These are phyloP conservation scores for Hypoxylon crocopeplum DNA, from an alignment of 495 filamentous ascomycete species.

Conservation along the genomic window DNA sequence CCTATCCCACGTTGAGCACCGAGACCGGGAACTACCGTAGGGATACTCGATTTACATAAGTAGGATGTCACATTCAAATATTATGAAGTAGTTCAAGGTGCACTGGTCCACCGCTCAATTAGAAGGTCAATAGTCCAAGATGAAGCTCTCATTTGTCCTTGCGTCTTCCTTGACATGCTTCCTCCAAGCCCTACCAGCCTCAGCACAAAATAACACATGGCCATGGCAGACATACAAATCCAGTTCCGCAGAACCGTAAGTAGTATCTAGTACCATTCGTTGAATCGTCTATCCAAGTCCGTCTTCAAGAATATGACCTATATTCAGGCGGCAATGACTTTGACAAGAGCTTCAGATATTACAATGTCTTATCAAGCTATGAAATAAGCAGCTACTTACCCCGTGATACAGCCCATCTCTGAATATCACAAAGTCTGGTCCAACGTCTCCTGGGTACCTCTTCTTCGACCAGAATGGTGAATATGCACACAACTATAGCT, in stretches of 20 bases:
- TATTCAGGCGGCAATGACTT: no score
- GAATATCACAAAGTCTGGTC: conserved; percentile 20
- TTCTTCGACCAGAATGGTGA: conserved; percentile 33
- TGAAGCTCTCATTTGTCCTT: not conserved
- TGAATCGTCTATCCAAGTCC: no score
- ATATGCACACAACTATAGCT: conserved; percentile 20
- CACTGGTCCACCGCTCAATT: not conserved
- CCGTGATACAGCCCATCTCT: not conserved
- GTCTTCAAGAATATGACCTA: no score
- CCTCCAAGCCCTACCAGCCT: conserved; percentile 3
- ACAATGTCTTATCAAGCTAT: no score
- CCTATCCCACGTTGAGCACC: not conserved
- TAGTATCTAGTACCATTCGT: not conserved
- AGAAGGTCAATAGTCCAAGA: not conserved
- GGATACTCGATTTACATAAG: not conserved
- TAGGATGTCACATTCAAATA: not conserved
- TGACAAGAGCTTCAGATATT: no score
- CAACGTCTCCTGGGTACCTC: conserved; percentile 25
- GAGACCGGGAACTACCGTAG: not conserved
- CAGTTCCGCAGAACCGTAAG: conserved; percentile 20
- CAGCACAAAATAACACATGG: conserved; percentile 19
- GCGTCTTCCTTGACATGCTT: conserved; percentile 1
- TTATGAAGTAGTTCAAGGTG: not conserved
- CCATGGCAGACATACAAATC: conserved; percentile 33
- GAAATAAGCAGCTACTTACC: no score